Base-by-base conservation (phyloP, 2,329 filamentous ascomycete species). In the Tympanopsis confertula region DNA sequence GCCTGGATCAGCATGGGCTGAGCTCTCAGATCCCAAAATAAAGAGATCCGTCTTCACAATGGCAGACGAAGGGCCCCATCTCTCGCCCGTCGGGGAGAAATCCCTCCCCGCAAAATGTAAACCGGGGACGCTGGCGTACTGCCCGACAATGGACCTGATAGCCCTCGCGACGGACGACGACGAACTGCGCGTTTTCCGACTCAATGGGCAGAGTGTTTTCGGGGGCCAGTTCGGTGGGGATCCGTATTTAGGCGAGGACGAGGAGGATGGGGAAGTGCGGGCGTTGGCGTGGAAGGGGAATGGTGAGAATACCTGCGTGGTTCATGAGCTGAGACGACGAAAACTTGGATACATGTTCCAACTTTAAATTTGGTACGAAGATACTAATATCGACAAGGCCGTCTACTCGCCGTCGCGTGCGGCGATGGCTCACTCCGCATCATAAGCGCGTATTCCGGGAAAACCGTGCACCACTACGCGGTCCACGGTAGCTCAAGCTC, bases 151-250 rank as follows among this genome's bases (percentile, higher is more conserved):
- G 69, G 74, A 80, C 53, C 59, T 81, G 37, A 54, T 71, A 35
- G 68, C 68, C 2, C 56, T 79, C 20, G 73, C 74, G 13, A 68
- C 66, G 4, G 58, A 10, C 30, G 10, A 33, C 36, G 67, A 71
- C 46, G 69, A 71, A 35, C 51, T 79, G 22, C 63, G 68, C 43
- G 69, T 78, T n/a, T 79, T 71, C 50, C 60, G 76, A 24, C 59
- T 79, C 35, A 75, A 74, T 43, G 75, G 74, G 0, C 75, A 80
- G 47, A 55, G 63, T 36, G 74, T 75, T 3, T 76, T 78, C 49
- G 66, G 38, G 30, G 15, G 30, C 17, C 17, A 10, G 7, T 33
- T 33, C 15, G 15, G 15, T 10, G 30, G 30, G 7, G 30, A 33
- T 33, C 10, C 30, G 30, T 17, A 33, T 33, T 18, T 33, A 15